Evolutionary conservation across 495 filamentous ascomycete genomes (phyloP).

Genomic region (Staphylotrichum longicolle): DNA sequence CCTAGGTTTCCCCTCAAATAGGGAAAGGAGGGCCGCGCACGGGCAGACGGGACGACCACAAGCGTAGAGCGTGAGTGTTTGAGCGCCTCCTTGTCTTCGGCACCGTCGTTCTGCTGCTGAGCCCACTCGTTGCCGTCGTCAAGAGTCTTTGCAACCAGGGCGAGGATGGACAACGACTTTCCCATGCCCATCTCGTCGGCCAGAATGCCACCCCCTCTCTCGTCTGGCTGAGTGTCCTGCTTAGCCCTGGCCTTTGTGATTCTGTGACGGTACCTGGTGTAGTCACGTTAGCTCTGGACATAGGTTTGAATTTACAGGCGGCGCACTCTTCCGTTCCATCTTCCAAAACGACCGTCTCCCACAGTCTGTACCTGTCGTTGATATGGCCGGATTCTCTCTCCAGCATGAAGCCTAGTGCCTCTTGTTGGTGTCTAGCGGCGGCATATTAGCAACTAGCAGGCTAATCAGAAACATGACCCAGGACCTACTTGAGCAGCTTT

Average conservation of each 20-base stretch:
- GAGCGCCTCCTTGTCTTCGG: neutral
- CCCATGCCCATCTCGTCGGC: neutral
- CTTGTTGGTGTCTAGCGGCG: slow-evolving; percentile 1
- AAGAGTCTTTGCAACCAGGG: neutral
- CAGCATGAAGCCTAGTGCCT: neutral
- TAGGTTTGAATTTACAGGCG: neutral
- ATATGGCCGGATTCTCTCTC: slow-evolving; percentile 1
- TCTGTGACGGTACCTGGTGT: neutral
- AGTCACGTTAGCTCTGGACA: neutral
- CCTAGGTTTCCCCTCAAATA: neutral
- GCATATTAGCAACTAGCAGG: neutral
- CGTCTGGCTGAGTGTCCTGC: slow-evolving; percentile 1
- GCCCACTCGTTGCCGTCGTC: slow-evolving; percentile 1
- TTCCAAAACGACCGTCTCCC: neutral
- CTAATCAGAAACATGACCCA: neutral
- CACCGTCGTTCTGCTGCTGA: neutral
- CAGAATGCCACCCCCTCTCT: neutral
- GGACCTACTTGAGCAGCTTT: neutral
- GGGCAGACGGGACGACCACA: neutral
- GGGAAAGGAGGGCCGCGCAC: neutral
- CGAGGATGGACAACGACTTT: neutral
- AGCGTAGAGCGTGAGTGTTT: neutral
- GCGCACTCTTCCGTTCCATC: neutral
- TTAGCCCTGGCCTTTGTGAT: neutral
- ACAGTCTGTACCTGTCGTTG: neutral